Base-by-base conservation (phyloP, 2,329 filamentous ascomycete species). In the Orbilia blumenaviensis region DNA sequence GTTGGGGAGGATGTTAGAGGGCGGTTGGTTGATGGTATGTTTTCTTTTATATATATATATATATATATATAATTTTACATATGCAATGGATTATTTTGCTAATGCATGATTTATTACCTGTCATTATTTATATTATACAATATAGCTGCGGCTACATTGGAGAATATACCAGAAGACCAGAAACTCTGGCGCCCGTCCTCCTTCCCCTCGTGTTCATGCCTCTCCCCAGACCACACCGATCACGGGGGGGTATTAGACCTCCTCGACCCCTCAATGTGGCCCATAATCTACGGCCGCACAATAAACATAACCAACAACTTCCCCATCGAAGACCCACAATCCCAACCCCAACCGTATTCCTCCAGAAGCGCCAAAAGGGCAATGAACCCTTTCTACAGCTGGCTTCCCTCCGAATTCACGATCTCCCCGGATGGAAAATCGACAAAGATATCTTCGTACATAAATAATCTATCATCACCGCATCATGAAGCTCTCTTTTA, bases 141-240 rank as follows among this genome's bases (percentile, higher is more conserved):
- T 34, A 18, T 32, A 46, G 44, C 18, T 14, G 52, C 14, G 1
- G 12, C 29, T 18, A 36, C 23, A 6, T 82, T 92, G 0, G 86
- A 89, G 73, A 81, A 86, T 14, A 83, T 86, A 0, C 85, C 86
- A 0, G 85, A 86, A 8, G 63, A 82, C 0, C 60, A 83, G 32
- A 85, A 86, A 77, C 89, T 90, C 80, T 91, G 86, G 85, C 88
- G 91, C 80, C 89, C 89, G 0, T n/a, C n/a, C n/a, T n/a, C n/a
- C n/a, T n/a, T n/a, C n/a, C n/a, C n/a, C n/a, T n/a, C n/a, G n/a
- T 34, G 5, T 34, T 34, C 29, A 34, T 34, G 29, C 29, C 14
- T 3, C 14, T n/a, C n/a, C n/a, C n/a, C n/a, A n/a, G n/a, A n/a
- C n/a, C 83, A 85, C 1, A 88, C 86, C 0, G 83, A 88, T 32